A percentile compares a stretch with the other conserved stretches of the same genome.
These are phyloP conservation scores for Scutellaria barbata DNA, from an alignment of 257 asterid genomes.

Conservation along the genomic window DNA sequence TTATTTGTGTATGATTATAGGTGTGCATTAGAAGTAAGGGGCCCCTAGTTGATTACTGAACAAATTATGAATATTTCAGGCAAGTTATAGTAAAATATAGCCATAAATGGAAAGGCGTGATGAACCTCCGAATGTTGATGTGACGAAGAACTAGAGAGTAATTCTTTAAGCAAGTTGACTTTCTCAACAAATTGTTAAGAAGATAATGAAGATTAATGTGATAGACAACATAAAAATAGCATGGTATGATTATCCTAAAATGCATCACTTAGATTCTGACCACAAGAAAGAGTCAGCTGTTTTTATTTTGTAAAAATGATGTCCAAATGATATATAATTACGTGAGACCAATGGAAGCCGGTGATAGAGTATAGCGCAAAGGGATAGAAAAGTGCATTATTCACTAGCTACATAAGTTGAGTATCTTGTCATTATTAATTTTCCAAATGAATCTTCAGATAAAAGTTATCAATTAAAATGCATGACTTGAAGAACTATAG, in stretches of 20 bases:
- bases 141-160: background rate
- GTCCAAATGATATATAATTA: background rate
- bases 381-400: slow-evolving; percentile 23
- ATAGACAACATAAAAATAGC: background rate
- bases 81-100: slow-evolving; percentile 22
- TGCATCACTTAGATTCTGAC: background rate
- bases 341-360: background rate
- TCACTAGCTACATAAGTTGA: background rate
- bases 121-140: background rate
- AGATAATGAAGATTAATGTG: background rate
- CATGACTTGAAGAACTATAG: background rate
- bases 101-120: background rate
- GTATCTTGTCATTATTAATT: slow-evolving; percentile 14
- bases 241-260: background rate
- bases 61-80: background rate
- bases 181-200: background rate
- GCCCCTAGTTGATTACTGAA: slow-evolving; percentile 1
- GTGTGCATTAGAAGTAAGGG: slow-evolving; percentile 6
- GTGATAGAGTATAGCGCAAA: slow-evolving; percentile 2
- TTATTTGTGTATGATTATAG: slow-evolving; percentile 5
- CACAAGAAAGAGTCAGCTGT: slow-evolving; percentile 23
- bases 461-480: background rate
- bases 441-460: background rate
- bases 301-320: background rate
- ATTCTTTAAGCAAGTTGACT: slow-evolving; percentile 18